Percentiles rank a stretch among this genome's conserved stretches.
Conservation (phyloP, 2,329 filamentous ascomycete genomes). For the Aschersonia sp. region DNA sequence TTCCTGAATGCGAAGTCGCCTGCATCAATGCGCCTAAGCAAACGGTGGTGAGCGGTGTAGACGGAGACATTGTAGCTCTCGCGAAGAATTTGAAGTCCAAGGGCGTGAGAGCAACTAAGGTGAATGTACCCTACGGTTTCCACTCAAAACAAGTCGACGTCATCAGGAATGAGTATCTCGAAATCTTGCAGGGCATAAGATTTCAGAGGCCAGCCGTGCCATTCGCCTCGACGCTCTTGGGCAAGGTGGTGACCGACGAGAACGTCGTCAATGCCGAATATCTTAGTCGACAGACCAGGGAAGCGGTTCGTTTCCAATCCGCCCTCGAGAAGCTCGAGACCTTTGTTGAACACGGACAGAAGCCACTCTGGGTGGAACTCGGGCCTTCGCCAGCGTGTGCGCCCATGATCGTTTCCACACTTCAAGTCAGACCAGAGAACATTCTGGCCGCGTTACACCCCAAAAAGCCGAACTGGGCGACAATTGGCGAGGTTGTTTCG, state of each 20-base stretch:
- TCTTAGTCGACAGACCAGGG: neutral
- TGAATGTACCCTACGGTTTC: neutral
- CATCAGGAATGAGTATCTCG: neutral
- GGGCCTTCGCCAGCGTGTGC: slow-evolving; percentile 52
- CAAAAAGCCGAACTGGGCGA: slow-evolving; percentile 29
- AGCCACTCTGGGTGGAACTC: slow-evolving; percentile 16
- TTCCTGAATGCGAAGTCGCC: slow-evolving; percentile 15
- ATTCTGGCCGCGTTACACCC: slow-evolving; percentile 26
- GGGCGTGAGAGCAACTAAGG: neutral
- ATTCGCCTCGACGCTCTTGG: slow-evolving; percentile 48
- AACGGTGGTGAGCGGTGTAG: neutral
- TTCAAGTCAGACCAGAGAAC: slow-evolving; percentile 43
- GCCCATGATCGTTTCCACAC: slow-evolving; percentile 46
- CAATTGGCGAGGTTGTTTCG: neutral
- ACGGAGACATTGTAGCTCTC: neutral
- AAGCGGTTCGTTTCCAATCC: neutral
- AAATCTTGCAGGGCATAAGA: neutral
- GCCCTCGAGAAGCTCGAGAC: neutral
- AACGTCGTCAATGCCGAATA: neutral
- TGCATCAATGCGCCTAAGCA: slow-evolving; percentile 21
- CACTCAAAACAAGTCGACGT: neutral
- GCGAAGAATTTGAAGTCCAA: neutral
- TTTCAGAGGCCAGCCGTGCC: neutral
- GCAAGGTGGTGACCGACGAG: slow-evolving; percentile 21
- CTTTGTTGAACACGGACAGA: too few relatives aligned